Percentiles rank a stretch among this genome's conserved stretches.
phyloP scores from a whole-genome alignment of 1,284 basidiomycete species.

The Phylloporus gajari region DNA sequence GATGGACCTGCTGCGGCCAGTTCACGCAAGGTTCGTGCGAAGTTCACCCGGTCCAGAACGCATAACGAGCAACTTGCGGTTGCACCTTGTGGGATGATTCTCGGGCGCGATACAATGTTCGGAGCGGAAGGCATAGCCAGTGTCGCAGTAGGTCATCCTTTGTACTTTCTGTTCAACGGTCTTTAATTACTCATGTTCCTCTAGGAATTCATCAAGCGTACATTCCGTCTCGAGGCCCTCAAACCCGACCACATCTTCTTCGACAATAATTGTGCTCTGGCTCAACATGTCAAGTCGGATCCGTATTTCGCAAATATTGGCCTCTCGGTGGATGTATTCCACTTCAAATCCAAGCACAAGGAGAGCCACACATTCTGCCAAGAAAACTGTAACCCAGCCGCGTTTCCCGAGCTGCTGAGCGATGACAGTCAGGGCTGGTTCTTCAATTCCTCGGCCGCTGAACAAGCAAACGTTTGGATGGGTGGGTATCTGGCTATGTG shows the following conservation, averaged over 20 bases:
- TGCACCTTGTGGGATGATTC: conserved; percentile 1
- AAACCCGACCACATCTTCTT: conserved; percentile 8
- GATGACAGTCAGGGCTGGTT: conserved; percentile 37
- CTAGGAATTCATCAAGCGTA: conserved; percentile 12
- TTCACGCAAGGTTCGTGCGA: background rate
- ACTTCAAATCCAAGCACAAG: conserved; percentile 54
- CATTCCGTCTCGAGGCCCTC: background rate
- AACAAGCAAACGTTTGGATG: conserved; percentile 42
- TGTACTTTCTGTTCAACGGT: background rate
- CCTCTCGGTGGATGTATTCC: conserved; percentile 53
- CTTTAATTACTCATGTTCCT: background rate
- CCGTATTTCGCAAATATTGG: conserved; percentile 38
- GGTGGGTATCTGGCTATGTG: conserved; percentile 31
- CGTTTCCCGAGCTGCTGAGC: conserved; percentile 44
- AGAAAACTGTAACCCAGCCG: conserved; percentile 48
- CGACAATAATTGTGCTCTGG: conserved; percentile 5
- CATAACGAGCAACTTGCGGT: conserved; percentile 11
- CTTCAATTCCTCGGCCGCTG: conserved; percentile 41
- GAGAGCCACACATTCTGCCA: conserved; percentile 46
- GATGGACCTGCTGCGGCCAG: background rate
- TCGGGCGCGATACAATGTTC: background rate
- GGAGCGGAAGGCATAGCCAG: conserved; percentile 2
- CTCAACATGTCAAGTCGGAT: conserved; percentile 29
- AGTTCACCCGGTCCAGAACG: background rate
- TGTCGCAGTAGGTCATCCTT: background rate